Evolutionary conservation across 345 rosid genomes (phyloP).

Genomic region (Draba incana): DNA sequence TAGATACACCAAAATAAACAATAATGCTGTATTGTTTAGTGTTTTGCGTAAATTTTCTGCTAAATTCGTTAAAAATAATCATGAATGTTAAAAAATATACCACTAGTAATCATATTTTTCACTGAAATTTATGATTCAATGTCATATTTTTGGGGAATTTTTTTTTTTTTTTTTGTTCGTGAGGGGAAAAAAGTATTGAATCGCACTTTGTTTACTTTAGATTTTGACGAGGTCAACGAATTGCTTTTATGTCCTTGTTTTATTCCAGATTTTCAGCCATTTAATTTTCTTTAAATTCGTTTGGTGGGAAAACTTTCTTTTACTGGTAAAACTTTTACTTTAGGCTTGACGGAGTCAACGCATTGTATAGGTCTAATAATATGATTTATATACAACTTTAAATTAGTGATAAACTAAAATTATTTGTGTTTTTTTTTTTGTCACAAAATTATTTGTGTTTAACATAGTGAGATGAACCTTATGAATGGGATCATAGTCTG

Average conservation of each 20-base stretch:
- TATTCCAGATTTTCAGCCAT: constrained; percentile 24
- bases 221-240: constrained; percentile 25
- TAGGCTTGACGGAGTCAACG: too few relatives aligned
- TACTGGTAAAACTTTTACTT: not conserved
- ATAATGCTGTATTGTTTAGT: too few relatives aligned
- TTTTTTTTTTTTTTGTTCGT: too few relatives aligned
- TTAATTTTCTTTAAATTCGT: not conserved
- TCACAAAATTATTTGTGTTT: too few relatives aligned
- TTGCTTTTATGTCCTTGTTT: constrained; percentile 28
- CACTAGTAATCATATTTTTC: not conserved
- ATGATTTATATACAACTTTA: too few relatives aligned
- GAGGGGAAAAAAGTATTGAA: not conserved
- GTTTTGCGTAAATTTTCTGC: not conserved
- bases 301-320: constrained; percentile 1
- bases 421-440: too few relatives aligned
- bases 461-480: too few relatives aligned
- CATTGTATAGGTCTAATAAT: too few relatives aligned
- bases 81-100: too few relatives aligned
- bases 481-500: too few relatives aligned
- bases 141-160: not conserved
- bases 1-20: too few relatives aligned
- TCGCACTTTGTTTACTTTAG: constrained; percentile 3
- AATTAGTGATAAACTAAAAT: too few relatives aligned
- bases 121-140: constrained; percentile 18
- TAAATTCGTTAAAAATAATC: not conserved